These are phyloP conservation scores for Podila horticola DNA, from an alignment of 192 early-diverging fungal species.

Conservation along the genomic window DNA sequence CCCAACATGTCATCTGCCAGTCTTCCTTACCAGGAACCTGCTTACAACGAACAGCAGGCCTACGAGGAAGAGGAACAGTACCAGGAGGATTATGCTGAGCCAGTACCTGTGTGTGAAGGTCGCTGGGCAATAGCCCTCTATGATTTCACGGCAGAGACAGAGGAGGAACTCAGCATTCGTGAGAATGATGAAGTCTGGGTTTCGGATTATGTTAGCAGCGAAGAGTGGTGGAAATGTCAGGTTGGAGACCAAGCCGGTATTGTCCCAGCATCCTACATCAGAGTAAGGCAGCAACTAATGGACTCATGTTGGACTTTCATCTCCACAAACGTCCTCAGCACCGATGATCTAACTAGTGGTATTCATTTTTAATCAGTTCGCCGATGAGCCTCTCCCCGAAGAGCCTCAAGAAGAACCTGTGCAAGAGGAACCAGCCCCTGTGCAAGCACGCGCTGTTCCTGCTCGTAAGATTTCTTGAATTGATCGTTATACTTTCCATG, in stretches of 20 bases:
- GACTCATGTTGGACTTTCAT: too few relatives aligned
- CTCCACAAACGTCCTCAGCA: background rate
- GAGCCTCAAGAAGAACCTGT: slow-evolving; percentile 17
- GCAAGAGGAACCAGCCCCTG: slow-evolving; percentile 18
- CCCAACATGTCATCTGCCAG: slow-evolving; percentile 15
- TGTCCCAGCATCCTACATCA: slow-evolving; percentile 87
- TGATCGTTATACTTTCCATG: background rate
- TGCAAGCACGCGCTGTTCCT: slow-evolving; percentile 30
- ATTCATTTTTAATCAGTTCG: slow-evolving; percentile 14
- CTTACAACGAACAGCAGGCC: slow-evolving; percentile 14
- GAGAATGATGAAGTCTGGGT: slow-evolving; percentile 89
- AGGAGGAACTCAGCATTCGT: slow-evolving; percentile 87
- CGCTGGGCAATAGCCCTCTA: slow-evolving; percentile 69
- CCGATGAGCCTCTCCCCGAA: slow-evolving; percentile 27
- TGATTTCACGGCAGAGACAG: slow-evolving; percentile 83
- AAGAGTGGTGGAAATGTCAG: slow-evolving; percentile 92
- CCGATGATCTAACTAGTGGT: background rate
- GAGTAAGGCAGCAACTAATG: slow-evolving; percentile 32
- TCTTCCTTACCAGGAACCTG: slow-evolving; percentile 35
- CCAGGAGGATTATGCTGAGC: slow-evolving; percentile 32
- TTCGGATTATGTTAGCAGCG: slow-evolving; percentile 80
- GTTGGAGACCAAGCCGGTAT: slow-evolving; percentile 77
- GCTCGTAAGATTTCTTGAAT: slow-evolving; percentile 20
- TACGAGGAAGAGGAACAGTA: slow-evolving; percentile 38
- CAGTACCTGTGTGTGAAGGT: slow-evolving; percentile 37